Percentiles rank a stretch among this genome's conserved stretches.
phyloP scores from a whole-genome alignment of 768 basidiomycete genomes.

The Hericium erinaceus region DNA sequence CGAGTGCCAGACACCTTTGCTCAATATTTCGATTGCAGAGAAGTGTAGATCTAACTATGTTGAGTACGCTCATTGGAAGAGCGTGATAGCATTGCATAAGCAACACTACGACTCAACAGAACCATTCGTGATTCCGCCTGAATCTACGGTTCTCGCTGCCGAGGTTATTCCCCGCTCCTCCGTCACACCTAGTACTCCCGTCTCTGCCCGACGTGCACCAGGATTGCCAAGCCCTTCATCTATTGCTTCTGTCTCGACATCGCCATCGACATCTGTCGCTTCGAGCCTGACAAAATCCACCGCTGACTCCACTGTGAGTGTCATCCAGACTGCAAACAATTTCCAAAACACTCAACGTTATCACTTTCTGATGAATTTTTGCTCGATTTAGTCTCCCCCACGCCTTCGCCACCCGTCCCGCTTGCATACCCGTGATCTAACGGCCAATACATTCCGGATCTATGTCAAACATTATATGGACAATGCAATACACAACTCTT shows the following conservation, averaged over 20 bases:
- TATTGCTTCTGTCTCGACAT: neutral
- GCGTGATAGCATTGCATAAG: constrained; percentile 7
- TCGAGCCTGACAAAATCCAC: constrained; percentile 9
- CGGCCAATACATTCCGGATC: constrained; percentile 59
- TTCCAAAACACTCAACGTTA: neutral
- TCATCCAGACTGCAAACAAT: neutral
- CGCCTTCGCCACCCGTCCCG: constrained; percentile 69
- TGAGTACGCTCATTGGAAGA: constrained; percentile 10
- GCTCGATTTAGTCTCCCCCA: constrained; percentile 22
- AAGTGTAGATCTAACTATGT: constrained; percentile 3
- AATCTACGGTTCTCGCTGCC: neutral
- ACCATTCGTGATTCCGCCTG: constrained; percentile 9
- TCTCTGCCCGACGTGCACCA: neutral
- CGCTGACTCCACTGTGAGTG: constrained; percentile 9
- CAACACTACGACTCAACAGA: constrained; percentile 4
- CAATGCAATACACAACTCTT: constrained; percentile 25
- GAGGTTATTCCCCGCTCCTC: neutral
- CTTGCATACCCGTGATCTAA: constrained; percentile 58
- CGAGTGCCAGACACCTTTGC: neutral
- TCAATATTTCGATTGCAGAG: constrained; percentile 4
- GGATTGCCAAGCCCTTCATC: neutral
- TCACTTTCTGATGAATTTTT: neutral
- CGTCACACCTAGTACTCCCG: constrained; percentile 4
- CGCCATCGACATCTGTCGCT: constrained; percentile 2
- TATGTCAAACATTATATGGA: constrained; percentile 80